Base-by-base conservation (phyloP, 2,329 filamentous ascomycete genomes). In the Penicillium glabrum region DNA sequence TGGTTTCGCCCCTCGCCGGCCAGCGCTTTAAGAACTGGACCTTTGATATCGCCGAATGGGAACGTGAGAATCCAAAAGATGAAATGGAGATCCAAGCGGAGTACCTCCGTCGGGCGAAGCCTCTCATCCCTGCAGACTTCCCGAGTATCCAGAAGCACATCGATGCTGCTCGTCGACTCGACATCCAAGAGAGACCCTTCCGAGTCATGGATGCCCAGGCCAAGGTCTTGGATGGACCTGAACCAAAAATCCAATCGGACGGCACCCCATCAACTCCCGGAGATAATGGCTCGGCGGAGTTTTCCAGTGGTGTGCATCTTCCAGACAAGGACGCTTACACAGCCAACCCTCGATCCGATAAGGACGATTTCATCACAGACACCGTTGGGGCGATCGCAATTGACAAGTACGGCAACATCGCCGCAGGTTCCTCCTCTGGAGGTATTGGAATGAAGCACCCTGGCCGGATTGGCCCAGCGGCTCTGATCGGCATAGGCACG, bases 401-500 rank as follows among this genome's bases (percentile, higher is more conserved):
- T 61, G 95, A 99, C 69, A 83, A 84, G 49, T 85, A 83, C 65
- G 95, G 95, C 16, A 88, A 89, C 57, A 96, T 99, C 69, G 93
- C 96, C 5, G 95, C 93, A 4, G 95, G 89, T 16, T 96, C 95
- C 1, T 99, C 95, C 2, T 99, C 96, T 16, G 95, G 95, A 6
- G 95, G 95, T 1, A 99, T 99, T 71, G 93, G 95, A 27, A 97
- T 99, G 93, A 99, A 99, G 72, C 93, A 96, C 73, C 86, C 87
- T 58, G 96, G 95, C 6, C 89, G 95, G 35, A 84, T 96, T 61
- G 96, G 95, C 0, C 95, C 95, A 31, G 96, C 95, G 33, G 95
- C 95, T 21, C 82, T 99, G 16, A 90, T 98, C 14, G 93, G 95
- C 8, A 86, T 98, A 52, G 95, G 95, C 54, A 93, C 92, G 21